Base-by-base conservation (phyloP, 2,329 filamentous ascomycete species). In the Fusarium coffeatum region DNA sequence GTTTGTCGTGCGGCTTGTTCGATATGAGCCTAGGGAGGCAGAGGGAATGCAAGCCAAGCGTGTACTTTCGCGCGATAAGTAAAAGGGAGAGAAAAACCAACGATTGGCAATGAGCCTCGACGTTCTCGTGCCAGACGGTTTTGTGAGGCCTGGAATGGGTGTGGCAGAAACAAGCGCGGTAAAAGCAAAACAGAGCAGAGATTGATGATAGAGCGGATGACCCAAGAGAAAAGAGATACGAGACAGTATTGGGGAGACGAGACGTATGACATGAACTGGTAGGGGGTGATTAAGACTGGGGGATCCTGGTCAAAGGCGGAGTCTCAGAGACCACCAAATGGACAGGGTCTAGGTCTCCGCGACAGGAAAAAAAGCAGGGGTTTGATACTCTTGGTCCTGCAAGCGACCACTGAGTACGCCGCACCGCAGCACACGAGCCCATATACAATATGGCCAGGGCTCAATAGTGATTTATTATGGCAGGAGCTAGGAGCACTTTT, bases 101-200 rank as follows among this genome's bases (percentile, higher is more conserved):
- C 65, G 65, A 69, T 64, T 60, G 65, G 56, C 58, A 65, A 58
- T 61, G 64, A 72, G 43, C 71, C 69, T 71, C 75, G 64, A 71
- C 66, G 72, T 71, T 76, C 67, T 78, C 76, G 76, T 78, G 64
- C 76, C 76, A 77, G 76, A 78, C 76, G 76, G 67, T 73, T 49
- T 68, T 75, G 74, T 69, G 75, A 76, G 68, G 63, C 72, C 76
- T 77, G 71, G 76, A 77, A 75, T 77, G 73, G 66, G 60, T 63
- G 59, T 55, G 55, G 68, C 67, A 67, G 71, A 71, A 73, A 63
- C 71, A 72, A 69, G 66, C 64, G 66, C 64, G 57, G 43, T 37
- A 64, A 68, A 66, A 48, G 54, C 54, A 56, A 57, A 58, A 51
- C 49, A 37, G 49, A 61, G 61, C 40, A 64, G 45, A 61, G 40